Base-by-base conservation (phyloP, 805 yeast genomes). In the Phaffomyces antillensis region DNA sequence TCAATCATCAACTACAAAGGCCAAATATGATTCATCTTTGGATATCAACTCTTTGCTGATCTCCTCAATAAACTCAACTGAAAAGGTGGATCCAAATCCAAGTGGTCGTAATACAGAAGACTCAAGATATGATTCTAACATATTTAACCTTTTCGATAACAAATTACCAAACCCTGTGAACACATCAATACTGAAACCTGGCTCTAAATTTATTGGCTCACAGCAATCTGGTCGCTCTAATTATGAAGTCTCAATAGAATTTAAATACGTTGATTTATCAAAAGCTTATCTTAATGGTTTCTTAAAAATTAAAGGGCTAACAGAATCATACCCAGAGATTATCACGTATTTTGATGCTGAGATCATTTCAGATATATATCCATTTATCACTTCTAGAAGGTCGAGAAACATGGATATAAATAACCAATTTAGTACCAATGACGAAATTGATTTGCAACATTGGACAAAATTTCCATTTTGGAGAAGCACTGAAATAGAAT, bases 301-400 rank as follows among this genome's bases (percentile, higher is more conserved):
- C 48, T 65, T 85, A 39, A 79, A 82, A 40, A 85, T 85, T 42
- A 69, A 75, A 39, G 87, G 89, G 3, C 66, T 85, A 35, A 83
- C 91, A 0, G 76, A 72, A 42, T 68, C 76, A 25, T 74, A 81
- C 53, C 87, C 89, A 2, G 79, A 80, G 53, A 81, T 85, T 48
- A 74, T 81, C n/a, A 85, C 93, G 1, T 83, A 76, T 58, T 85
- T 85, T 65, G 81, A 77, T 53, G 83, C 81, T 6, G 86, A 81
- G 53, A 76, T 81, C 37, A 70, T 81, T 1, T 77, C 81, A 51
- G 75, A 66, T 57, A 71, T 45, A 36, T 71, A 73, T 53, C 70
- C 80, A 11, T 81, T 81, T 52, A 48, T 49, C 26, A 53, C 57
- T 4, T 49, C 51, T n/a, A 52, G 52, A 32, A 43, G 41, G 15